phyloP scores from a whole-genome alignment of 192 early-diverging fungal species.

The Phlyctochytrium bullatum region DNA sequence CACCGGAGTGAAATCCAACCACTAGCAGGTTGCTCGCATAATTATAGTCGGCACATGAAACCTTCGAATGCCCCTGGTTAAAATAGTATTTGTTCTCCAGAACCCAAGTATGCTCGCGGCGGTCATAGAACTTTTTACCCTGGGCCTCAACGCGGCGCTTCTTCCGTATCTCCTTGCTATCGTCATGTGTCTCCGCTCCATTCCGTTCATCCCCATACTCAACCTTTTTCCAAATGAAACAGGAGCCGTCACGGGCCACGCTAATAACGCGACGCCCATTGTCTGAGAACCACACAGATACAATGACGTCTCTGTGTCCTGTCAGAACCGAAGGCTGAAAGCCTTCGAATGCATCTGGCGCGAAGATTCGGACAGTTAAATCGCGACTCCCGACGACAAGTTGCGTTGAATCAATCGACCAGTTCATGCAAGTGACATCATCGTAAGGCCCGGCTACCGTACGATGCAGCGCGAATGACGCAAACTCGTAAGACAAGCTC shows the following conservation, averaged over 20 bases:
- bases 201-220: slow-evolving; percentile 1
- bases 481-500: slow-evolving; percentile 86
- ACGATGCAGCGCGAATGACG: slow-evolving; percentile 84
- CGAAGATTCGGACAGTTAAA: slow-evolving; percentile 76
- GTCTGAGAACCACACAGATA: slow-evolving; percentile 80
- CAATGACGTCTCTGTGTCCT: slow-evolving; percentile 80
- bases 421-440: slow-evolving; percentile 76
- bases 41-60: slow-evolving; percentile 79
- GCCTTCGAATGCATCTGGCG: slow-evolving; percentile 67
- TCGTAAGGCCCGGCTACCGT: slow-evolving; percentile 80
- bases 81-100: slow-evolving; percentile 66
- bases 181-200: slow-evolving; percentile 45
- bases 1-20: slow-evolving; percentile 87
- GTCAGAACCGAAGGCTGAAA: slow-evolving; percentile 73
- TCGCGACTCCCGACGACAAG: slow-evolving; percentile 56
- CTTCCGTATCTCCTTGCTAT: background rate
- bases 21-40: slow-evolving; percentile 68
- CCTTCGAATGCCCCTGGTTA: slow-evolving; percentile 71
- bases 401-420: slow-evolving; percentile 83
- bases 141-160: background rate
- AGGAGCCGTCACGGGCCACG: slow-evolving; percentile 82
- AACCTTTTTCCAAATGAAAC: slow-evolving; percentile 73
- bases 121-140: slow-evolving; percentile 21
- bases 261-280: slow-evolving; percentile 75
- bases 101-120: slow-evolving; percentile 9